These are phyloP conservation scores for Tagetes erecta DNA, from an alignment of 129 eudicot species.

Conservation along the genomic window DNA sequence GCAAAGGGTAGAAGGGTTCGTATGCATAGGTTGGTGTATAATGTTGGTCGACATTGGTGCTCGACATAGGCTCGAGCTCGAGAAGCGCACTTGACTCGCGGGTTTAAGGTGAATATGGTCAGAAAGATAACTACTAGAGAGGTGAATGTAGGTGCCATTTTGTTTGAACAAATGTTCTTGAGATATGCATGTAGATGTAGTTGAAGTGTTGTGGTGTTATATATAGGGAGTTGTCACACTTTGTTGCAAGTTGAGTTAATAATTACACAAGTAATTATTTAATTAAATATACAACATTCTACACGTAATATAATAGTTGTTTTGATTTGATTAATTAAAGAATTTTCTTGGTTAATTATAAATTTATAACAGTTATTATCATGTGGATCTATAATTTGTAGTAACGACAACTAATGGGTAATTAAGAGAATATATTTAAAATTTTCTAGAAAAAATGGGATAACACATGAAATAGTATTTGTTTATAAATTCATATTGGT, in stretches of 20 bases:
- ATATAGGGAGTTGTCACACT: slow-evolving; percentile 34
- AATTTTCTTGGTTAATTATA: background rate
- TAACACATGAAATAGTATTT: background rate
- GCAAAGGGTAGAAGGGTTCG: slow-evolving; percentile 41
- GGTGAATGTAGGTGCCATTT: slow-evolving; percentile 42
- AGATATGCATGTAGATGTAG: background rate
- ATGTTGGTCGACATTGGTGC: slow-evolving; percentile 50
- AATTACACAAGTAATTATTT: background rate
- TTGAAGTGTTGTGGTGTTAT: slow-evolving; percentile 28
- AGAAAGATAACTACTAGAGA: slow-evolving; percentile 35
- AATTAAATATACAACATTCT: slow-evolving; percentile 2
- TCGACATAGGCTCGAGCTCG: slow-evolving; percentile 56
- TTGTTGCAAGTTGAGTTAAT: slow-evolving; percentile 6
- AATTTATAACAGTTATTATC: background rate
- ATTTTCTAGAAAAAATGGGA: too few species aligned
- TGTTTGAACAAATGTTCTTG: slow-evolving; percentile 19
- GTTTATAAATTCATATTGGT: too few species aligned
- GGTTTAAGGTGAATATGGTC: slow-evolving; percentile 39
- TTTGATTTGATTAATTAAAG: slow-evolving; percentile 2
- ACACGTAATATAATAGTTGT: slow-evolving; percentile 3
- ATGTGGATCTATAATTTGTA: background rate
- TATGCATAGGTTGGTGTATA: slow-evolving; percentile 47
- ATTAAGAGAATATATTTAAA: too few species aligned
- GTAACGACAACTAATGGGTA: background rate
- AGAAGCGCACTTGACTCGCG: slow-evolving; percentile 37